Conservation (phyloP, 2,329 filamentous ascomycete genomes). For the Myriosclerotinia curreyana region DNA sequence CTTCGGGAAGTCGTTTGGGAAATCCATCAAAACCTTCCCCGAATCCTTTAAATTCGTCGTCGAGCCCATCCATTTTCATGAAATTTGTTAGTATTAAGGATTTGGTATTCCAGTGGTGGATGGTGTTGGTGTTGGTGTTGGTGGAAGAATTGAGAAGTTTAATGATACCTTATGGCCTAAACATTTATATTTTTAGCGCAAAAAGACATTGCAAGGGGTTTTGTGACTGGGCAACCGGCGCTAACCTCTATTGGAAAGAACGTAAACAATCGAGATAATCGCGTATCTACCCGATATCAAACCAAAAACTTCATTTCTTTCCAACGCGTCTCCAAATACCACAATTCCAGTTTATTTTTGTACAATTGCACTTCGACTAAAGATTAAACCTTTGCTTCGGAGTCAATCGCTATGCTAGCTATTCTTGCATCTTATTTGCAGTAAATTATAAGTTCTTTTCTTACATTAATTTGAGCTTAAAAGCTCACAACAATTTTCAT, state of each 20-base stretch:
- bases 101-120: background rate
- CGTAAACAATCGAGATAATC: slow-evolving; percentile 32
- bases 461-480: slow-evolving; percentile 27
- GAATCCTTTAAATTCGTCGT: slow-evolving; percentile 63
- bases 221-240: slow-evolving; percentile 10
- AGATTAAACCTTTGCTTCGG: slow-evolving; percentile 32
- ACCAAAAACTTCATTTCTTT: slow-evolving; percentile 15
- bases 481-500: slow-evolving; percentile 36
- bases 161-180: no score
- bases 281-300: slow-evolving; percentile 28
- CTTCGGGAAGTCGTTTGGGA: slow-evolving; percentile 70
- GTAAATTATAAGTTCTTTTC: slow-evolving; percentile 27
- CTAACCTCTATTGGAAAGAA: slow-evolving; percentile 26
- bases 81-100: background rate
- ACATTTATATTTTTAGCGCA: background rate
- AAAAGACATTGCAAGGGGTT: slow-evolving; percentile 1
- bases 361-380: slow-evolving; percentile 11
- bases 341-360: slow-evolving; percentile 15
- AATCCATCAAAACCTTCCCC: slow-evolving; percentile 57
- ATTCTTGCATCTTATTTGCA: slow-evolving; percentile 29
- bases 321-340: background rate
- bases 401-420: slow-evolving; percentile 35
- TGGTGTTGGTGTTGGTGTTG: background rate
- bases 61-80: slow-evolving; percentile 39
- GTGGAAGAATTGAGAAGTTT: background rate